Conservation (phyloP, 768 basidiomycete genomes). For the Dentipellis sp. region DNA sequence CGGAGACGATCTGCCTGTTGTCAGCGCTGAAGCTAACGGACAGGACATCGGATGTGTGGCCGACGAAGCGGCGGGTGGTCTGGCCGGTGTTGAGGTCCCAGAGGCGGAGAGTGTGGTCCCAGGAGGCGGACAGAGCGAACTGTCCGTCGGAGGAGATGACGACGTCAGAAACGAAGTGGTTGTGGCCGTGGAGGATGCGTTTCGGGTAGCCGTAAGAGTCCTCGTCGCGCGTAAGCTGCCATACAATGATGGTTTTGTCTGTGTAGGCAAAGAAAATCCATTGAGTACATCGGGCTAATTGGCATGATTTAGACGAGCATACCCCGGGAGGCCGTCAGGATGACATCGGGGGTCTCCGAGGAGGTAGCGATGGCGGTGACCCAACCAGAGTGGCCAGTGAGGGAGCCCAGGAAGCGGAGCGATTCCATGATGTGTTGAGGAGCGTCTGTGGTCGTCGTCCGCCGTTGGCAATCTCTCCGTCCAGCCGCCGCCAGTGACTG, state of each 20-base stretch:
- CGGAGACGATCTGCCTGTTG: constrained; percentile 99
- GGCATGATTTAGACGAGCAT: constrained; percentile 16
- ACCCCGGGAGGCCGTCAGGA: constrained; percentile 97
- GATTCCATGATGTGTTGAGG: constrained; percentile 12
- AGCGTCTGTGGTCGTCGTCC: background rate
- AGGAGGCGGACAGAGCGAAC: constrained; percentile 97
- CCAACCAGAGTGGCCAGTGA: constrained; percentile 94
- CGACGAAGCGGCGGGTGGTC: constrained; percentile 96
- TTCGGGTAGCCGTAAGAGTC: constrained; percentile 93
- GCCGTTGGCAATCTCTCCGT: background rate
- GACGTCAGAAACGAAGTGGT: constrained; percentile 98
- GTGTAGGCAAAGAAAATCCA: constrained; percentile 7
- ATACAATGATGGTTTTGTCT: constrained; percentile 99
- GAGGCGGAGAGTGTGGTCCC: constrained; percentile 99
- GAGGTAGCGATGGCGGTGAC: constrained; percentile 98
- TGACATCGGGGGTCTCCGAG: constrained; percentile 98
- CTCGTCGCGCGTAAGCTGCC: constrained; percentile 94
- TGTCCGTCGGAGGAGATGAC: constrained; percentile 99
- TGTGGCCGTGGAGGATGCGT: constrained; percentile 95
- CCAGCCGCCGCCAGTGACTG: constrained; percentile 1
- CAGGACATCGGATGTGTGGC: constrained; percentile 95
- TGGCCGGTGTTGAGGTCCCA: constrained; percentile 98
- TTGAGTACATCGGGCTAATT: constrained; percentile 8
- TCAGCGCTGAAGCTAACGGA: constrained; percentile 99
- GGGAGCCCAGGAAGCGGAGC: constrained; percentile 56